A percentile compares a stretch with the other conserved stretches of the same genome.
Evolutionary conservation across 2,329 filamentous ascomycete genomes (phyloP).

Genomic region (Colletotrichum filicis): DNA sequence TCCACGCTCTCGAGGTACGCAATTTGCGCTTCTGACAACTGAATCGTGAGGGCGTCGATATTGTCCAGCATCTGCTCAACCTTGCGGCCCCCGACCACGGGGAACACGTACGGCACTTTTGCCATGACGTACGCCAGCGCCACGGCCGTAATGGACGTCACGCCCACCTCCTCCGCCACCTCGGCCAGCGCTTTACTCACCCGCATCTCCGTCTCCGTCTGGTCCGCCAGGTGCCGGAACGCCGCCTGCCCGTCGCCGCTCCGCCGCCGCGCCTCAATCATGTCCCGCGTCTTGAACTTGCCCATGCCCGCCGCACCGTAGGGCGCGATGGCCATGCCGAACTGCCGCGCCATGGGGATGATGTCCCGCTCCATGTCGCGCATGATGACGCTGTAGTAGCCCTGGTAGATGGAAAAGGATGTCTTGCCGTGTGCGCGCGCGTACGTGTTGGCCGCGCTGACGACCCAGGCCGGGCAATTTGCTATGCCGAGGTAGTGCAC

Average conservation of each 20-base stretch:
- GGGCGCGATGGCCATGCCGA: constrained; percentile 64
- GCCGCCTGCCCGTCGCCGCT: constrained; percentile 53
- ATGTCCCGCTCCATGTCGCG: constrained; percentile 54
- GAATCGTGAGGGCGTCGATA: constrained; percentile 63
- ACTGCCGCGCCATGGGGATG: constrained; percentile 52
- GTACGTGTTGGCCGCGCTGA: constrained; percentile 50
- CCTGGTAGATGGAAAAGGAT: constrained; percentile 52
- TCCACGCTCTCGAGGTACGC: constrained; percentile 63
- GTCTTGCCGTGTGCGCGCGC: constrained; percentile 48
- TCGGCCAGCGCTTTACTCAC: constrained; percentile 69
- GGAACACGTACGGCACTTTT: constrained; percentile 64
- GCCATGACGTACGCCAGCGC: constrained; percentile 63
- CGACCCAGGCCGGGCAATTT: constrained; percentile 53
- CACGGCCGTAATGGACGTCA: constrained; percentile 67
- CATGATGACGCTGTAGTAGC: constrained; percentile 46
- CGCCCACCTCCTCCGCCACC: constrained; percentile 66
- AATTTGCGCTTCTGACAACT: constrained; percentile 62
- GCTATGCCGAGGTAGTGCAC: constrained; percentile 54
- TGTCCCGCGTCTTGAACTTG: constrained; percentile 55
- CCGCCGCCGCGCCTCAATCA: constrained; percentile 44
- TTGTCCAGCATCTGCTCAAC: constrained; percentile 65
- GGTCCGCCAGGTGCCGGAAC: constrained; percentile 36
- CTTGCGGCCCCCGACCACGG: constrained; percentile 63
- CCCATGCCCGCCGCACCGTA: constrained; percentile 70
- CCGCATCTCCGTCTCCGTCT: constrained; percentile 60